phyloP scores from a whole-genome alignment of 2,329 filamentous ascomycete species.

The Neonectria coccinea region DNA sequence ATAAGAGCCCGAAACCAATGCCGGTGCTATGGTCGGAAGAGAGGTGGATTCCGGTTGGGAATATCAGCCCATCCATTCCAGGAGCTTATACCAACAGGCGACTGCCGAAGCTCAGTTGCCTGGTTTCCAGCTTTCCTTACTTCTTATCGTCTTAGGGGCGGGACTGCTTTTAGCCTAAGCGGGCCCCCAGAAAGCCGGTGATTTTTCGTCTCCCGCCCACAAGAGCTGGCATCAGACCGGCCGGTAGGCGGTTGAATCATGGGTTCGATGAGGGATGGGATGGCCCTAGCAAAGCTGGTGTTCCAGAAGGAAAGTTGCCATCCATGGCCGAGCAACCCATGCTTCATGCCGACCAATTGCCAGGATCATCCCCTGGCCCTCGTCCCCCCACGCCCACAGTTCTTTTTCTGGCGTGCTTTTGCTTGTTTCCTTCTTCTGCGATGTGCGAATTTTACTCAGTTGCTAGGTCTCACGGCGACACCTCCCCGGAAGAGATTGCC shows the following conservation, averaged over 20 bases:
- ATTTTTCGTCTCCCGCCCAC: conserved; percentile 9
- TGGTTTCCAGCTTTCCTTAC: conserved; percentile 4
- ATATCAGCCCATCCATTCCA: conserved; percentile 24
- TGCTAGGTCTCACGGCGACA: conserved; percentile 7
- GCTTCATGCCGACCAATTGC: conserved; percentile 23
- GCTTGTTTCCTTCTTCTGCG: conserved; percentile 23
- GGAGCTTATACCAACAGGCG: conserved; percentile 19
- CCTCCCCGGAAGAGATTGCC: conserved; percentile 10
- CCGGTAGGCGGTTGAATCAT: conserved; percentile 19
- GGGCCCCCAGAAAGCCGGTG: conserved; percentile 10
- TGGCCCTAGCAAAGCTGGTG: conserved; percentile 22
- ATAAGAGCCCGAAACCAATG: conserved; percentile 26
- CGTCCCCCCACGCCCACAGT: conserved; percentile 28
- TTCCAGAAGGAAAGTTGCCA: conserved; percentile 40
- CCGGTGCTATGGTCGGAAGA: conserved; percentile 32
- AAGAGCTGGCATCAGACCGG: conserved; percentile 12
- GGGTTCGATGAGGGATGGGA: conserved; percentile 15
- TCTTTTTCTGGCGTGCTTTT: conserved; percentile 31
- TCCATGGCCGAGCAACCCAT: conserved; percentile 32
- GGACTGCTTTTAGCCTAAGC: conserved; percentile 10
- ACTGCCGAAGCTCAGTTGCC: conserved; percentile 18
- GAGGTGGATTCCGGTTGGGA: conserved; percentile 6
- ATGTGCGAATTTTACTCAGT: neutral
- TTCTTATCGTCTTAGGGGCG: conserved; percentile 14
- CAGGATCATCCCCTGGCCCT: conserved; percentile 18